Conservation (phyloP, 768 basidiomycete genomes). For the Collybia sp. region DNA sequence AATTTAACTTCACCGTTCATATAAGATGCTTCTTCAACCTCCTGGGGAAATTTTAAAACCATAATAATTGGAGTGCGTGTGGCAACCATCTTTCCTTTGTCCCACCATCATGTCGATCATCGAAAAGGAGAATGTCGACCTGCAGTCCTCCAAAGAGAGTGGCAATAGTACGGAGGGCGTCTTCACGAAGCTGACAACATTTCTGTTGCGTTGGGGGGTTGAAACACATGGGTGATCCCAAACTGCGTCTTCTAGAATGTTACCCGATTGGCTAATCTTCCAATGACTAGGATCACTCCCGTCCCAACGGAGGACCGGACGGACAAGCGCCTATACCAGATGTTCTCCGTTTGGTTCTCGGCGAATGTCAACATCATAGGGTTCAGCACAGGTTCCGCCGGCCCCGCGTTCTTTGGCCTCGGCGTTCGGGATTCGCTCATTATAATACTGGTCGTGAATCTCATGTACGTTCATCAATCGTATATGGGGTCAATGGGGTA, state of each 20-base stretch:
- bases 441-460: constrained; percentile 32
- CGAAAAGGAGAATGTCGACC: too few species aligned
- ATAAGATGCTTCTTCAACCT: too few species aligned
- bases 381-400: constrained; percentile 54
- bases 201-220: constrained; percentile 15
- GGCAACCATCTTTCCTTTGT: too few species aligned
- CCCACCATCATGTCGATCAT: too few species aligned
- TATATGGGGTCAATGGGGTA: constrained; percentile 12
- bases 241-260: too few species aligned
- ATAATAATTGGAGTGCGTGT: too few species aligned
- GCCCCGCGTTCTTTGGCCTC: constrained; percentile 47
- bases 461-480: constrained; percentile 26
- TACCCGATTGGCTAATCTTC: too few species aligned
- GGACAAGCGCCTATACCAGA: constrained; percentile 49
- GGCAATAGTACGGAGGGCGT: too few species aligned
- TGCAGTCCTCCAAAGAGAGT: too few species aligned
- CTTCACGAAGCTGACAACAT: background rate
- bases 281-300: constrained; percentile 38
- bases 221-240: constrained; percentile 18
- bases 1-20: too few species aligned
- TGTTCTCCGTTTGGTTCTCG: constrained; percentile 67
- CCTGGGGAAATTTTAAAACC: too few species aligned
- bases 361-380: constrained; percentile 58
- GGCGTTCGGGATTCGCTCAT: constrained; percentile 45
- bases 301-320: constrained; percentile 39